Percentiles rank a stretch among this genome's conserved stretches.
Conservation (phyloP, 2,329 filamentous ascomycete species). For the Raffaelea arxii region DNA sequence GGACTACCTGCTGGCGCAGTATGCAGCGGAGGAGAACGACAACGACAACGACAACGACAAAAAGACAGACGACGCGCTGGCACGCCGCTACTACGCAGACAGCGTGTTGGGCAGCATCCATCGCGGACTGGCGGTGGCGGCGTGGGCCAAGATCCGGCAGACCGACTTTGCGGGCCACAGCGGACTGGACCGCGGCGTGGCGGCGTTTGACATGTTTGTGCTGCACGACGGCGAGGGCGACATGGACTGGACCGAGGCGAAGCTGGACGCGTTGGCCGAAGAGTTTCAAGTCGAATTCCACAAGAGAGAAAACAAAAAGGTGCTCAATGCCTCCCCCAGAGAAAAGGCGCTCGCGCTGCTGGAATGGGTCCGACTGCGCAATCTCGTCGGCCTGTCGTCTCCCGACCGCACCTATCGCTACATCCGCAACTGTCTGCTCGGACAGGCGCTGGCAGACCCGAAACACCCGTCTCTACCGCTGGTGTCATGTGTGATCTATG, state of each 20-base stretch:
- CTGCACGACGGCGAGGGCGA: constrained; percentile 64
- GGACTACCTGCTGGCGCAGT: constrained; percentile 66
- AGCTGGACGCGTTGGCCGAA: constrained; percentile 54
- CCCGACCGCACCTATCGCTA: constrained; percentile 61
- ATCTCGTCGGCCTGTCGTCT: constrained; percentile 62
- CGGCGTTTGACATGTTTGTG: constrained; percentile 84
- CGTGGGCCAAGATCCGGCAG: constrained; percentile 60
- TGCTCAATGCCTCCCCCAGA: constrained; percentile 42
- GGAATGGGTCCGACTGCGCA: constrained; percentile 56
- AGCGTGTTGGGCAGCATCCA: constrained; percentile 71
- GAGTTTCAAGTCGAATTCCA: too few species aligned
- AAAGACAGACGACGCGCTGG: constrained; percentile 1
- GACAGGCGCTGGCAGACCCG: constrained; percentile 62
- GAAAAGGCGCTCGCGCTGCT: constrained; percentile 59
- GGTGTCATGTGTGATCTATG: constrained; percentile 81
- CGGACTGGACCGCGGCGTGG: constrained; percentile 61
- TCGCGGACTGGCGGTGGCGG: constrained; percentile 64
- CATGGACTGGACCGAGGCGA: constrained; percentile 46
- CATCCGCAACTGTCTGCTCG: constrained; percentile 80
- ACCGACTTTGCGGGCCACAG: constrained; percentile 19
- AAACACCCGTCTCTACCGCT: constrained; percentile 75
- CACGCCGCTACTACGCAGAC: constrained; percentile 57
- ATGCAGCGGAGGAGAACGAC: constrained; percentile 13
- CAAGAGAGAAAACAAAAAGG: too few species aligned
- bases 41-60: background rate